Percentiles rank a stretch among this genome's conserved stretches.
These are phyloP conservation scores for Tetracladium maxilliforme DNA, from an alignment of 2,329 filamentous ascomycete genomes.

Conservation along the genomic window DNA sequence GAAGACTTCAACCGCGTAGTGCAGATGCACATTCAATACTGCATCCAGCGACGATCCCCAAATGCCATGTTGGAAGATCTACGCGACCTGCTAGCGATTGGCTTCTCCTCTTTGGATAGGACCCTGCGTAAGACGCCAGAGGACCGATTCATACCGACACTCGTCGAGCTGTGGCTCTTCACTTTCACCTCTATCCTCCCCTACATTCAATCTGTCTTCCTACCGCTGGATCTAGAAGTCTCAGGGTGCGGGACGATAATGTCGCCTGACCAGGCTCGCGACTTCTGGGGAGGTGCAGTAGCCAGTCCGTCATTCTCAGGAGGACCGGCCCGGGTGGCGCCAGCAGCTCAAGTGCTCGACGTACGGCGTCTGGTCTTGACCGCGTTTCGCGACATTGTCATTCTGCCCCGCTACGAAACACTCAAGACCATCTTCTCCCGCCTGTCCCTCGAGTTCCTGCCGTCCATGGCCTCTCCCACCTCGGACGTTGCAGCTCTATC, in stretches of 20 bases:
- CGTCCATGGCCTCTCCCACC: slow-evolving; percentile 25
- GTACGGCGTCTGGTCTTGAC: slow-evolving; percentile 80
- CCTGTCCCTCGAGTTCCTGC: slow-evolving; percentile 73
- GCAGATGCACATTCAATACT: slow-evolving; percentile 64
- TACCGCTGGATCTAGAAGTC: slow-evolving; percentile 88
- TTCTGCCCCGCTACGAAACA: slow-evolving; percentile 76
- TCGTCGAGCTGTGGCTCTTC: slow-evolving; percentile 89
- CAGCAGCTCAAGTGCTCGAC: slow-evolving; percentile 46
- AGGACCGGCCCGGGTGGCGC: slow-evolving; percentile 27
- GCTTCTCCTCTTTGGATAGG: slow-evolving; percentile 76
- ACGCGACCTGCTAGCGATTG: slow-evolving; percentile 60
- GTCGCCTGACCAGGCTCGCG: slow-evolving; percentile 61
- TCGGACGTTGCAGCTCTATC: slow-evolving; percentile 26
- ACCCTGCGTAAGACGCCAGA: slow-evolving; percentile 67
- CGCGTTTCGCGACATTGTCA: slow-evolving; percentile 76
- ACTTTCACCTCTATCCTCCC: slow-evolving; percentile 84
- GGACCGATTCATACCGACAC: slow-evolving; percentile 73
- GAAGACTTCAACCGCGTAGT: slow-evolving; percentile 76
- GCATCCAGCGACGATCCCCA: slow-evolving; percentile 58
- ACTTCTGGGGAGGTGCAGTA: slow-evolving; percentile 94
- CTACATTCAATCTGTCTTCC: slow-evolving; percentile 88
- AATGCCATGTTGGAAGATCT: slow-evolving; percentile 63
- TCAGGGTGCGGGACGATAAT: slow-evolving; percentile 71
- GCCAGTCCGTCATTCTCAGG: slow-evolving; percentile 37
- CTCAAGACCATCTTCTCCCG: slow-evolving; percentile 85